These are phyloP conservation scores for Xylaria grammica DNA, from an alignment of 495 filamentous ascomycete species.

Conservation along the genomic window DNA sequence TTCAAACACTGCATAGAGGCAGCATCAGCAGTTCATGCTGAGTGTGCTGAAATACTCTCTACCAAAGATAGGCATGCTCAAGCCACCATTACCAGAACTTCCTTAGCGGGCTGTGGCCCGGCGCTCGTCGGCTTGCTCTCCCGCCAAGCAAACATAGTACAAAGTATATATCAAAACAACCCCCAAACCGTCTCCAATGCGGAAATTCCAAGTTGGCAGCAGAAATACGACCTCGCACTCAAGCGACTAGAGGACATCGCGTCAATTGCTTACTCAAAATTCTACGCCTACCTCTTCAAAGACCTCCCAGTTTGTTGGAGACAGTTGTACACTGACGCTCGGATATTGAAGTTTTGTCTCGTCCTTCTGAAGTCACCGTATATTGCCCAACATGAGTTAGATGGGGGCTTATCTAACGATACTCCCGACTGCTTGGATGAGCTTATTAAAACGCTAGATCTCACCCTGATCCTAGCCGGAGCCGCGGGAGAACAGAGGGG, in stretches of 20 bases:
- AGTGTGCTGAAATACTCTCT: conserved; percentile 34
- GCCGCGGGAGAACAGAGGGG: conserved; percentile 59
- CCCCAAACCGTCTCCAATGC: neutral
- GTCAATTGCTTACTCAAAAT: conserved; percentile 56
- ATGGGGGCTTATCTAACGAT: neutral
- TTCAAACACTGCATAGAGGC: conserved; percentile 29
- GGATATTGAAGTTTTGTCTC: conserved; percentile 63
- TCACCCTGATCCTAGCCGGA: conserved; percentile 81
- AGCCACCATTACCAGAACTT: conserved; percentile 7
- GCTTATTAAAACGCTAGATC: conserved; percentile 73
- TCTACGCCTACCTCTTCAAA: conserved; percentile 77
- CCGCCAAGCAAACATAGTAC: conserved; percentile 41
- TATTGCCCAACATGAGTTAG: neutral
- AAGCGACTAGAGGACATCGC: conserved; percentile 52
- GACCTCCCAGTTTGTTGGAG: conserved; percentile 78
- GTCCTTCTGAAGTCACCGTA: conserved; percentile 47
- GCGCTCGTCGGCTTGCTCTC: conserved; percentile 44
- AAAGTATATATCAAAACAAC: conserved; percentile 20
- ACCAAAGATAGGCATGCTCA: conserved; percentile 6
- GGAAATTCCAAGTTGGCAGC: neutral
- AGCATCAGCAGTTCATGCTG: conserved; percentile 30
- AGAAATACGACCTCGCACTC: conserved; percentile 21
- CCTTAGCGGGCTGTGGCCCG: conserved; percentile 40
- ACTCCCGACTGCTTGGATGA: conserved; percentile 28
- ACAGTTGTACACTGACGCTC: conserved; percentile 77